Evolutionary conservation across 768 basidiomycete genomes (phyloP).

Genomic region (Rhodosporidiobolus sp.): DNA sequence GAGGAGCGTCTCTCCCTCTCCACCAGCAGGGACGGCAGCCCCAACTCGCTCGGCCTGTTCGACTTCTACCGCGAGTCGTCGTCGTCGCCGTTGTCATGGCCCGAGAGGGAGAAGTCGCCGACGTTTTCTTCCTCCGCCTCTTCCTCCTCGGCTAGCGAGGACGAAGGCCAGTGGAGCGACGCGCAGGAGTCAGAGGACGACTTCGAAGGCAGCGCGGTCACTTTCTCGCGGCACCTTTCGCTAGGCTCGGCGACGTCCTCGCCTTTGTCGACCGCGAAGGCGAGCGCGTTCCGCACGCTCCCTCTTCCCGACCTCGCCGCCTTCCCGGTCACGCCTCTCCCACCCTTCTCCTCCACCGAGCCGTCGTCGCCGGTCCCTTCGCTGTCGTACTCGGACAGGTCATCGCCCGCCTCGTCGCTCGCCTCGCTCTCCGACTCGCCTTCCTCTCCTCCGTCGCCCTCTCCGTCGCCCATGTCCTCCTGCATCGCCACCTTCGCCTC

Average conservation of each 20-base stretch:
- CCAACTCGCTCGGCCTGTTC: constrained; percentile 16
- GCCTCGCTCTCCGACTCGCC: constrained; percentile 8
- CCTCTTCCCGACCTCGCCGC: not conserved
- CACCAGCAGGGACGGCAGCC: not conserved
- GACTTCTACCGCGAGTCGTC: constrained; percentile 15
- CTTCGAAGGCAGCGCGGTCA: not conserved
- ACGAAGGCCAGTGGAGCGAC: constrained; percentile 5
- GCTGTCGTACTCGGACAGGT: not conserved
- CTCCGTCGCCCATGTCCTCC: not conserved
- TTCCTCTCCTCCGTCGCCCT: not conserved
- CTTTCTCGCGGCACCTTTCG: constrained; percentile 19
- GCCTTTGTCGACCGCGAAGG: not conserved
- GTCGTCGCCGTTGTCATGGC: constrained; percentile 8
- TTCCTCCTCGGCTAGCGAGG: constrained; percentile 1
- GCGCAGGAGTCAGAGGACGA: constrained; percentile 13
- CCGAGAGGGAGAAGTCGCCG: not conserved
- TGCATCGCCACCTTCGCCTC: constrained; percentile 22
- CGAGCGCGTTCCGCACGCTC: not conserved
- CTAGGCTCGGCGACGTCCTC: constrained; percentile 19
- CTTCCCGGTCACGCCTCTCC: not conserved
- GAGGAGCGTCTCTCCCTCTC: constrained; percentile 2
- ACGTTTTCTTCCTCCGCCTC: not conserved
- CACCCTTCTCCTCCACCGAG: not conserved
- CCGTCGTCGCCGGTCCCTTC: constrained; percentile 16
- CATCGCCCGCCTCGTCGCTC: constrained; percentile 6